Evolutionary conservation across 768 basidiomycete genomes (phyloP).

Genomic region (Kwoniella sp.): DNA sequence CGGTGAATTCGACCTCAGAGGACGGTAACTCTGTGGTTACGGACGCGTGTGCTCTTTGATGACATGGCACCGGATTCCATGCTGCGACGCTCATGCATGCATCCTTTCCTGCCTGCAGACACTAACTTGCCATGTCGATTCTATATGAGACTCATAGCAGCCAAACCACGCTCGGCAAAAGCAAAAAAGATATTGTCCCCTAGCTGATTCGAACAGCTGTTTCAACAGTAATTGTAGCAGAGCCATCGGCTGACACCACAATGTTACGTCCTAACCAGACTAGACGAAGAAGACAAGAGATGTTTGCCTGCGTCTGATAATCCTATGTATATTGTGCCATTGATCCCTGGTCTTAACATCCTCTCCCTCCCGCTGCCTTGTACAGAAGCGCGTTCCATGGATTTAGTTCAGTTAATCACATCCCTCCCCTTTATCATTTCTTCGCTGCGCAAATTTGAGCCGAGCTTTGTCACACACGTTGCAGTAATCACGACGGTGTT

Average conservation of each 20-base stretch:
- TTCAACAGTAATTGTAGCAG: constrained; percentile 12
- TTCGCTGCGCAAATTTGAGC: no score
- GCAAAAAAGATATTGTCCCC: constrained; percentile 14
- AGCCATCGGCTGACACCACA: constrained; percentile 16
- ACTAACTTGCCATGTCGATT: no score
- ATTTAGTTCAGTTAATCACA: neutral
- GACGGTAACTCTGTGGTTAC: no score
- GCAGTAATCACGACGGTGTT: no score
- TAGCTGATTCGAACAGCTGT: constrained; percentile 24
- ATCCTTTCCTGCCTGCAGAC: no score
- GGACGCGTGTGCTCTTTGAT: no score
- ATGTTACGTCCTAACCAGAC: constrained; percentile 22
- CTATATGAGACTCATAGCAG: no score
- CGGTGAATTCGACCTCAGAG: no score
- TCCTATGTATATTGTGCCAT: neutral
- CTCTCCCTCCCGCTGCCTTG: neutral
- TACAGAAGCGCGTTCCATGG: neutral
- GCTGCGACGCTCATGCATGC: no score
- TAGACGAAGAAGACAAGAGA: constrained; percentile 11
- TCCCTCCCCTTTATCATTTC: neutral
- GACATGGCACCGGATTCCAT: no score
- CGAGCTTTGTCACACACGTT: no score
- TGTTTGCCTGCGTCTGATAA: neutral
- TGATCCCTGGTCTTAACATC: neutral
- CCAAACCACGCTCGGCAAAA: no score